phyloP scores from a whole-genome alignment of 208 protist species.

The Giardia muris region DNA sequence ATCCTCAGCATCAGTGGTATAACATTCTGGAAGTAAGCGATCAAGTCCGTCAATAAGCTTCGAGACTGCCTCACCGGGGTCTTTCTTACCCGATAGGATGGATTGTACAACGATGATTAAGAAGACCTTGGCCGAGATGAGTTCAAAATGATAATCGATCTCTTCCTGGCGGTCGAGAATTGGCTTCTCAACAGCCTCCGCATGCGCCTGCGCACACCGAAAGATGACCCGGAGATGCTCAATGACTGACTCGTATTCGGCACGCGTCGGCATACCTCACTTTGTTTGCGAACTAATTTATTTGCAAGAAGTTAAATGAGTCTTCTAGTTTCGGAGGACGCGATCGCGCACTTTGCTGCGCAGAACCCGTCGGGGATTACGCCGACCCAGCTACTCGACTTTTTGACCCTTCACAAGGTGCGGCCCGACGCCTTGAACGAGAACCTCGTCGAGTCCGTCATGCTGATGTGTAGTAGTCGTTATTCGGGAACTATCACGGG shows the following conservation, averaged over 20 bases:
- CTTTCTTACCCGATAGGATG: too few relatives aligned
- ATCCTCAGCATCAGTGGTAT: too few relatives aligned
- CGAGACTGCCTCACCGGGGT: too few relatives aligned
- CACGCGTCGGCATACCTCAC: too few relatives aligned
- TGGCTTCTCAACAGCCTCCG: background rate
- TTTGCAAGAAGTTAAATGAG: background rate
- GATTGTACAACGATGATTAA: background rate
- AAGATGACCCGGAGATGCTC: too few relatives aligned
- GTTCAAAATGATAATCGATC: constrained; percentile 4
- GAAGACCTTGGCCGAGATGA: background rate
- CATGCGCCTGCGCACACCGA: too few relatives aligned
- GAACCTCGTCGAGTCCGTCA: background rate
- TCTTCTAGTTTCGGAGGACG: background rate
- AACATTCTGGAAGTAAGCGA: too few relatives aligned
- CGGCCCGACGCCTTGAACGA: background rate
- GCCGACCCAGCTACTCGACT: background rate
- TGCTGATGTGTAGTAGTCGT: background rate
- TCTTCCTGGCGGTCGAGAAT: background rate
- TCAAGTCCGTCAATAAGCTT: too few relatives aligned
- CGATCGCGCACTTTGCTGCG: background rate
- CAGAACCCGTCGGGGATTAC: background rate
- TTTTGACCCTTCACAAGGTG: background rate
- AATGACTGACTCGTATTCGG: too few relatives aligned
- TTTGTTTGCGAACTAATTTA: too few relatives aligned
- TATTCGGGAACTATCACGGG: background rate